Evolutionary conservation across 257 asterid genomes (phyloP).

Genomic region (Salvia splendens): DNA sequence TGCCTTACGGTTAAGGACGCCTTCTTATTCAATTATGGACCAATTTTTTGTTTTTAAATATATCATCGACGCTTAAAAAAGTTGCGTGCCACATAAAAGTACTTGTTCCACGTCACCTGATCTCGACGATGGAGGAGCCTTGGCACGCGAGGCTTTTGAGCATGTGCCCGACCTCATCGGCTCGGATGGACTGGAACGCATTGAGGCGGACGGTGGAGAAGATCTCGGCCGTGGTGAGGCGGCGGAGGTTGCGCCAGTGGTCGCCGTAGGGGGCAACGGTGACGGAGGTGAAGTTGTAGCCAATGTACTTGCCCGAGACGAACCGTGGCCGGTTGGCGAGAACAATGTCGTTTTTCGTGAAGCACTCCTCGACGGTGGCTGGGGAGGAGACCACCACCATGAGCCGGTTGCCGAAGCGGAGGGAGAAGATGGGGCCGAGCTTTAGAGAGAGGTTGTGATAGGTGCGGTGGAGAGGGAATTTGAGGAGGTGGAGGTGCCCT

Average conservation of each 20-base stretch:
- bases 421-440: slow-evolving; percentile 59
- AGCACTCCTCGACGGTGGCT: slow-evolving; percentile 53
- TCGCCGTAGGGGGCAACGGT: slow-evolving; percentile 50
- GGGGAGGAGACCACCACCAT: slow-evolving; percentile 53
- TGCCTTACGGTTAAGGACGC: no score
- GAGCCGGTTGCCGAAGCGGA: slow-evolving; percentile 51
- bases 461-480: slow-evolving; percentile 49
- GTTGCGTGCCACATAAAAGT: no score
- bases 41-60: no score
- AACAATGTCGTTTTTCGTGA: slow-evolving; percentile 56
- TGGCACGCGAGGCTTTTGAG: slow-evolving; percentile 5
- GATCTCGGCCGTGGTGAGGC: slow-evolving; percentile 38
- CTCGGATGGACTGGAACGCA: slow-evolving; percentile 37
- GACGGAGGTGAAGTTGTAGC: slow-evolving; percentile 47
- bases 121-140: no score
- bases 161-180: slow-evolving; percentile 32
- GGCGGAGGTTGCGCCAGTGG: slow-evolving; percentile 63
- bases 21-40: no score
- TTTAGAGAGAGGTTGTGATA: slow-evolving; percentile 38
- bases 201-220: slow-evolving; percentile 44
- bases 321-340: slow-evolving; percentile 55
- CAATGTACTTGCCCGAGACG: slow-evolving; percentile 44
- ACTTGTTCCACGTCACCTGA: no score
- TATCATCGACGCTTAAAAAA: no score
- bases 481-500: slow-evolving; percentile 64